A percentile compares a stretch with the other conserved stretches of the same genome.
Evolutionary conservation across 306 rosid genomes (phyloP).

Genomic region (Cicer bijugum): DNA sequence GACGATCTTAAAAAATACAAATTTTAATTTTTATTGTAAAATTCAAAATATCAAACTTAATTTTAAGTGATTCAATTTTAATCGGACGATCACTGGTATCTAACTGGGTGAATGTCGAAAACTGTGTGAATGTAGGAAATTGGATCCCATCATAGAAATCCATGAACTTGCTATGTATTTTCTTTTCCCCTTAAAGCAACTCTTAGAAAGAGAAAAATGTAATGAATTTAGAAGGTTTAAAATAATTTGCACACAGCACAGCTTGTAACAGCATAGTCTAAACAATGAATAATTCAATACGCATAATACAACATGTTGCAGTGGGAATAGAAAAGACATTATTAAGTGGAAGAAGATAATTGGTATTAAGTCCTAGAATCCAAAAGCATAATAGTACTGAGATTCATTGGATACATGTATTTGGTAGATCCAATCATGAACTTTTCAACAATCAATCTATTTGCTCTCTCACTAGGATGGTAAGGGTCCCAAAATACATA

Average conservation of each 20-base stretch:
- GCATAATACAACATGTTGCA: constrained; percentile 18
- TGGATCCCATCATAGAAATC: too few species aligned
- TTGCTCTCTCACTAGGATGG: constrained; percentile 60
- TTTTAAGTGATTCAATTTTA: too few species aligned
- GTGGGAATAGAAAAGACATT: background rate
- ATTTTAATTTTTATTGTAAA: too few species aligned
- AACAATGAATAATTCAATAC: background rate
- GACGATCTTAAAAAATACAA: too few species aligned
- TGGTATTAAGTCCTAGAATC: constrained; percentile 46
- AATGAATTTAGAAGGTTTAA: too few species aligned
- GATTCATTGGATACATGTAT: constrained; percentile 63
- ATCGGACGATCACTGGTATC: too few species aligned
- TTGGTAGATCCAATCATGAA: constrained; percentile 54
- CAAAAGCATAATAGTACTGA: constrained; percentile 54
- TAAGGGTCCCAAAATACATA: constrained; percentile 62
- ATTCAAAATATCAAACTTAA: too few species aligned
- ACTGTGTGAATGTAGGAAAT: too few species aligned
- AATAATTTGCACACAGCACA: background rate
- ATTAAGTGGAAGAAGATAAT: background rate
- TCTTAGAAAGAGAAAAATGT: too few species aligned
- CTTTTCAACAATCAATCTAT: constrained; percentile 47
- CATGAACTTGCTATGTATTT: too few species aligned
- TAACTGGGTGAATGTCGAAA: too few species aligned
- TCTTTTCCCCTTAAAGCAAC: too few species aligned
- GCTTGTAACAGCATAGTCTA: background rate